Evolutionary conservation across 805 yeast genomes (phyloP), one percentile per base, ranked within the genome.

Genomic region (Suhomyces sp.): DNA sequence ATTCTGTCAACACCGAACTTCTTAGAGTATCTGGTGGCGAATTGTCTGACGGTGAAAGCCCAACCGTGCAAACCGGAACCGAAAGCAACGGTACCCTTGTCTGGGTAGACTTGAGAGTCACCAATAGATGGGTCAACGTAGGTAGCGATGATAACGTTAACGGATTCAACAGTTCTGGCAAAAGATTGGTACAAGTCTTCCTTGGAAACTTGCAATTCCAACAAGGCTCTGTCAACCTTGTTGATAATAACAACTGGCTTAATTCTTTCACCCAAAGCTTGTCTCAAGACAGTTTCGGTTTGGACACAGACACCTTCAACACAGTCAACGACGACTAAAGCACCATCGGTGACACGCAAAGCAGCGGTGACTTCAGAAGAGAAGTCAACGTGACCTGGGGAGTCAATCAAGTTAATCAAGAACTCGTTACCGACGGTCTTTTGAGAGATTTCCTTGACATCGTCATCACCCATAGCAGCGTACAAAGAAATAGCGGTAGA

Each of bases 321-420:
- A 81, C 96, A 86, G 81, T 94, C 98, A 74, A 93, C 98, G 68
- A 93, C 99, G 69, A 93, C 98, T 74, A 93, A 85, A 75, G 99
- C 98, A 91, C 99, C 99, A 76, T 93, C 99, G 66, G 98, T 94
- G 71, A 93, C 98, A 83, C 99, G 92, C 74, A 93, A 87, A 79
- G 99, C 99, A 69, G 98, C 98, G 73, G 98, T 94, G 72, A 93
- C 99, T 82, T 93, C 99, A 66, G 98, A 94, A 60, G 97, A 91
- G 92, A 93, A 93, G 83, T 93, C 99, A 85, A 93, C 98, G 97
- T 93, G 99, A 89, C 99, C 99, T 81, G 99, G 99, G 67, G 99
- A 94, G 80, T 93, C 99, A 70, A 93, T 93, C 86, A 93, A 85
- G 90, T 93, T 93, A 67, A 93, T 86, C 82, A 93, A 87, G 86